A percentile compares a stretch with the other conserved stretches of the same genome.
These are phyloP conservation scores for Pleurotus giganteus DNA, from an alignment of 768 basidiomycete genomes.

Conservation along the genomic window DNA sequence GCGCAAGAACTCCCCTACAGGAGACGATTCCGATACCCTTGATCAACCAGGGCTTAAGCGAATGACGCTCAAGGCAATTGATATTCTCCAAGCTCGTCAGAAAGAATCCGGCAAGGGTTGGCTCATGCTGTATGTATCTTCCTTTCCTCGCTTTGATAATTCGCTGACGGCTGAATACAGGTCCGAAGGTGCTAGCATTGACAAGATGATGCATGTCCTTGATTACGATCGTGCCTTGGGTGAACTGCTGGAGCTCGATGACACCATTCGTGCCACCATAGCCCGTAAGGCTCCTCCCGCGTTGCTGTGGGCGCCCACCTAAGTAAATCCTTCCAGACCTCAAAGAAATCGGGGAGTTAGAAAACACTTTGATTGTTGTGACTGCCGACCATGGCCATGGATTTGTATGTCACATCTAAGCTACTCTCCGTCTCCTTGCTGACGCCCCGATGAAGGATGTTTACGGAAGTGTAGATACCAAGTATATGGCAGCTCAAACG, in stretches of 20 bases:
- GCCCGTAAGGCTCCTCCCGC: conserved; percentile 25
- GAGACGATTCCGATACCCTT: conserved; percentile 38
- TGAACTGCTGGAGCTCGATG: conserved; percentile 43
- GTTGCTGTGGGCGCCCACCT: background rate
- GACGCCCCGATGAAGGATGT: conserved; percentile 30
- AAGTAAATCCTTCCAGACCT: conserved; percentile 25
- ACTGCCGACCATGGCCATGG: conserved; percentile 49
- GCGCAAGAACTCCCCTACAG: conserved; percentile 37
- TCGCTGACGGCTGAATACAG: conserved; percentile 12
- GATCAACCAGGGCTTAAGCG: conserved; percentile 47
- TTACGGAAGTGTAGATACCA: conserved; percentile 27
- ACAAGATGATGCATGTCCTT: conserved; percentile 50
- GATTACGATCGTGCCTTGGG: conserved; percentile 48
- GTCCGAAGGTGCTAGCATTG: conserved; percentile 45
- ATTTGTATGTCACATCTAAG: conserved; percentile 27
- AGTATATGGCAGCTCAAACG: conserved; percentile 21
- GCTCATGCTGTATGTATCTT: conserved; percentile 39
- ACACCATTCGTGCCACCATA: conserved; percentile 41
- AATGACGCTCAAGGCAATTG: conserved; percentile 46
- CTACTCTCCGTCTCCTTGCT: background rate
- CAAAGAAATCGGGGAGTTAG: conserved; percentile 39
- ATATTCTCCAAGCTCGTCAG: conserved; percentile 35
- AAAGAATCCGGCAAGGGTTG: conserved; percentile 33
- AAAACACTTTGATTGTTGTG: conserved; percentile 41
- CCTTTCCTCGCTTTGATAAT: background rate